These are phyloP conservation scores for Microcyclosporella mali DNA, from an alignment of 2,329 filamentous ascomycete genomes.

Conservation along the genomic window DNA sequence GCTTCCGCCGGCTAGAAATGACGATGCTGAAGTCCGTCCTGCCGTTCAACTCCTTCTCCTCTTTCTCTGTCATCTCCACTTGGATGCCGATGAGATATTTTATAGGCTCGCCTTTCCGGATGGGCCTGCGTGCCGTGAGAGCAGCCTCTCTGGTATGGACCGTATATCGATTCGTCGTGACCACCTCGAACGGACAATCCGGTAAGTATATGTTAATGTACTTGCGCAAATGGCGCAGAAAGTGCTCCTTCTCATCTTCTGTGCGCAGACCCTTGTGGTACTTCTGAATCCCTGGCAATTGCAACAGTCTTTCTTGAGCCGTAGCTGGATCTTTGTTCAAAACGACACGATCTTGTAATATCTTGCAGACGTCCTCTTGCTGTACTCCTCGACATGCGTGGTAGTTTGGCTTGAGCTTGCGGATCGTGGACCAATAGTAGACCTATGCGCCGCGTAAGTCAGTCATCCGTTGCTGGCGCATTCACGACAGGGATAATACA, in stretches of 20 bases:
- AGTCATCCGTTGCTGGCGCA: constrained; percentile 4
- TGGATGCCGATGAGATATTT: constrained; percentile 89
- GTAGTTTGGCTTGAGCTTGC: constrained; percentile 87
- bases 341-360: constrained; percentile 61
- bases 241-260: constrained; percentile 77
- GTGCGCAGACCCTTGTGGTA: constrained; percentile 61
- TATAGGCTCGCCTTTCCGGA: constrained; percentile 76
- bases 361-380: constrained; percentile 55
- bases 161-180: constrained; percentile 89
- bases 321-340: constrained; percentile 63
- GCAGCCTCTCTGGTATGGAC: constrained; percentile 85
- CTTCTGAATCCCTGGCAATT: constrained; percentile 65
- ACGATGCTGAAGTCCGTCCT: constrained; percentile 97
- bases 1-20: constrained; percentile 85
- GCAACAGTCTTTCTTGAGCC: constrained; percentile 67
- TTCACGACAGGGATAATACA: constrained; percentile 35
- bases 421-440: constrained; percentile 93
- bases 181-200: constrained; percentile 92
- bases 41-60: constrained; percentile 75
- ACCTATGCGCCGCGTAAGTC: constrained; percentile 50
- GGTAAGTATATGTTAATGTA: constrained; percentile 91
- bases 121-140: constrained; percentile 71
- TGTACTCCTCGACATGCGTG: constrained; percentile 74
- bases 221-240: constrained; percentile 74
- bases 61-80: constrained; percentile 84